Conservation (phyloP, 1,139 yeast species). For the Yamadazyma blattariae region DNA sequence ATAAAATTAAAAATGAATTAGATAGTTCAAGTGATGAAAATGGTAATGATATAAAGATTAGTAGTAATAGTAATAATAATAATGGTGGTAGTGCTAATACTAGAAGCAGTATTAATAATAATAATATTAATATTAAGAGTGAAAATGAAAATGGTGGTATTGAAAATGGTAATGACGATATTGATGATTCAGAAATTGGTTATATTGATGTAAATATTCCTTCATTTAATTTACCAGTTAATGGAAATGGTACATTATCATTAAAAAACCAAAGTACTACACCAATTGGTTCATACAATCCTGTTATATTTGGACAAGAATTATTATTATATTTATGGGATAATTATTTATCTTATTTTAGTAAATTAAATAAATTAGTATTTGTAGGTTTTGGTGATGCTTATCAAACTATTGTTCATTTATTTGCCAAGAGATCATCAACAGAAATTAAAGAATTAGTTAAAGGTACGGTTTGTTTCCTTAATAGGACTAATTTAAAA, state of each 20-base stretch:
- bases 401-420: conserved; percentile 80
- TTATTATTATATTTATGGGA: conserved; percentile 83
- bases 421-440: conserved; percentile 74
- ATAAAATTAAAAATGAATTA: conserved; percentile 28
- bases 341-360: conserved; percentile 76
- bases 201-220: conserved; percentile 85
- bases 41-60: conserved; percentile 27
- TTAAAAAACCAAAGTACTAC: conserved; percentile 21
- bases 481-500: conserved; percentile 63
- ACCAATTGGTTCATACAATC: conserved; percentile 43
- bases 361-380: conserved; percentile 62
- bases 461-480: conserved; percentile 70
- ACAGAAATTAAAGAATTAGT: conserved; percentile 58
- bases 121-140: neutral
- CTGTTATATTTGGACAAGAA: conserved; percentile 72
- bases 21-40: conserved; percentile 43
- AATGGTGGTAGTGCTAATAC: neutral
- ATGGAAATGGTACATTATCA: conserved; percentile 18
- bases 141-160: neutral
- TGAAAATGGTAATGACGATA: neutral
- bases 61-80: too few relatives aligned
- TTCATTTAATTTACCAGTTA: conserved; percentile 32
- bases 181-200: conserved; percentile 42
- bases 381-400: conserved; percentile 91
- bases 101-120: too few relatives aligned